Conservation (phyloP, 1,284 basidiomycete genomes). For the Gyrodon tennesseensis region DNA sequence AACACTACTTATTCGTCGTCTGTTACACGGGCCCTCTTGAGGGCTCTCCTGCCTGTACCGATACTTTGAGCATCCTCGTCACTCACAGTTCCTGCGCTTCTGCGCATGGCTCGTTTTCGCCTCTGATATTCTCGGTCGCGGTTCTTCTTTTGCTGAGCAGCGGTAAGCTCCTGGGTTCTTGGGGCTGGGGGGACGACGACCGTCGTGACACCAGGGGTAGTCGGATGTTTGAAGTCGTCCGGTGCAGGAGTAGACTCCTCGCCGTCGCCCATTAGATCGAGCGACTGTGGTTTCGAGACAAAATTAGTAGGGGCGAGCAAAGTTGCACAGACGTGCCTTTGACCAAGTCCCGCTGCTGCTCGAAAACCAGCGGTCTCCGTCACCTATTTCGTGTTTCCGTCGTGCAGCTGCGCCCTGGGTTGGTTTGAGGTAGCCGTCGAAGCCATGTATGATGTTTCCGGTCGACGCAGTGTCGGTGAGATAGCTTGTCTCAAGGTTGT, state of each 20-base stretch:
- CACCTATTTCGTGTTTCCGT: slow-evolving; percentile 69
- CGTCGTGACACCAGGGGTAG: slow-evolving; percentile 67
- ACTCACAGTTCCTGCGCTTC: slow-evolving; percentile 61
- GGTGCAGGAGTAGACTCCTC: slow-evolving; percentile 60
- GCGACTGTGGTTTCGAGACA: slow-evolving; percentile 50
- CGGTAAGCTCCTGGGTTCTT: slow-evolving; percentile 60
- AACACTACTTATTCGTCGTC: slow-evolving; percentile 54
- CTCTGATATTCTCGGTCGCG: slow-evolving; percentile 74
- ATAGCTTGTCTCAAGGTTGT: slow-evolving; percentile 70
- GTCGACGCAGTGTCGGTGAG: slow-evolving; percentile 73
- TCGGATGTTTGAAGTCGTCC: slow-evolving; percentile 60
- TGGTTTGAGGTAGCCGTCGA: slow-evolving; percentile 75
- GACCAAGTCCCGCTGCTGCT: slow-evolving; percentile 71
- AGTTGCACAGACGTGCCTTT: slow-evolving; percentile 52
- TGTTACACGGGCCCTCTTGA: slow-evolving; percentile 60
- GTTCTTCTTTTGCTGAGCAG: slow-evolving; percentile 71
- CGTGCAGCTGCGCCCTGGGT: slow-evolving; percentile 61
- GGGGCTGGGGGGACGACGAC: slow-evolving; percentile 72
- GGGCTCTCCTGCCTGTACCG: slow-evolving; percentile 54
- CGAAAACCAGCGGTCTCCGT: slow-evolving; percentile 76
- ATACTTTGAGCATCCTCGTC: slow-evolving; percentile 65
- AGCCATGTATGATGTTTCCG: slow-evolving; percentile 81
- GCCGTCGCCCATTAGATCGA: slow-evolving; percentile 71
- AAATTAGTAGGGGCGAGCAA: slow-evolving; percentile 13
- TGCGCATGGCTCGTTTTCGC: slow-evolving; percentile 64